Percentiles rank a stretch among this genome's conserved stretches.
phyloP scores from a whole-genome alignment of 2,329 filamentous ascomycete species.

The Colletotrichum sp. region DNA sequence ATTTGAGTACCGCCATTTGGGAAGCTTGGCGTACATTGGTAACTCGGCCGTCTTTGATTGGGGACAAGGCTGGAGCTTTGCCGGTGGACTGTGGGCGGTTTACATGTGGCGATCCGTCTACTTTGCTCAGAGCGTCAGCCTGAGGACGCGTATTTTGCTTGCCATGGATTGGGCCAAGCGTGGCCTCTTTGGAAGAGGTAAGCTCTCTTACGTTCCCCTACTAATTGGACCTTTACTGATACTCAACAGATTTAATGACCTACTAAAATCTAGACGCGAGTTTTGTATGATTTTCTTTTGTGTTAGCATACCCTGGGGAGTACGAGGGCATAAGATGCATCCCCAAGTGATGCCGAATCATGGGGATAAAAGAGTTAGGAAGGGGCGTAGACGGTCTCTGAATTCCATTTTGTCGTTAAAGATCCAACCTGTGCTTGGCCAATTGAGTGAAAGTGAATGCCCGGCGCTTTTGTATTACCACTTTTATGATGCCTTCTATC shows the following conservation, averaged over 20 bases:
- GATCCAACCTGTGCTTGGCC: neutral
- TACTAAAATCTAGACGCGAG: slow-evolving; percentile 25
- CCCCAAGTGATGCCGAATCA: neutral
- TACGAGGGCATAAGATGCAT: neutral
- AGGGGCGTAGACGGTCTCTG: neutral
- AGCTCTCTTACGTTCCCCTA: slow-evolving; percentile 36
- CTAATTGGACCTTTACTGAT: neutral
- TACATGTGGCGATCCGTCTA: slow-evolving; percentile 97
- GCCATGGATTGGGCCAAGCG: slow-evolving; percentile 99
- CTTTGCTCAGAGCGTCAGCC: slow-evolving; percentile 95
- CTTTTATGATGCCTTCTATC: neutral
- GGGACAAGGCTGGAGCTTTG: slow-evolving; percentile 75
- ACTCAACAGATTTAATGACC: slow-evolving; percentile 37
- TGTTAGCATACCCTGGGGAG: slow-evolving; percentile 11
- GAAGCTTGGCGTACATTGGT: slow-evolving; percentile 91
- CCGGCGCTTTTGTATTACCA: slow-evolving; percentile 15
- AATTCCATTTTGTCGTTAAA: neutral
- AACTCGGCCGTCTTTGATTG: slow-evolving; percentile 97
- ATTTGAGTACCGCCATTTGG: slow-evolving; percentile 92
- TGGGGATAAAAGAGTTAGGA: neutral
- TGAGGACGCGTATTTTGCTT: slow-evolving; percentile 85
- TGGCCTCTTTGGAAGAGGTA: slow-evolving; percentile 93
- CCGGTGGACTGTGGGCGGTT: slow-evolving; percentile 87
- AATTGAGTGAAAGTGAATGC: neutral
- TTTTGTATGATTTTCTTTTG: neutral